These are phyloP conservation scores for Trypanosoma rangeli DNA, from an alignment of 208 protist species.

Conservation along the genomic window DNA sequence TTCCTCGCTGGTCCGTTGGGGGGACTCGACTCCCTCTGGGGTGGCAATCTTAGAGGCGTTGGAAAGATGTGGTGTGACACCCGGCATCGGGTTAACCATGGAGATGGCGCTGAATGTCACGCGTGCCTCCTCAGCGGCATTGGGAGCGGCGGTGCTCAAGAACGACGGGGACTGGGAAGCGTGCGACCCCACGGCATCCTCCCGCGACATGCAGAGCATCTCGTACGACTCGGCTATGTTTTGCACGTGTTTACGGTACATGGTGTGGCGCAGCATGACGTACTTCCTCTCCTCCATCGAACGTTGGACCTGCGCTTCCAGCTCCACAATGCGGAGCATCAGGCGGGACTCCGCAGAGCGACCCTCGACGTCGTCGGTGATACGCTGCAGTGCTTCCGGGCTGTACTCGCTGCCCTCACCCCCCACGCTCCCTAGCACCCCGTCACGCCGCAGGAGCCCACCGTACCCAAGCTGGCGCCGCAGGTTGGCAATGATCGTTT, in stretches of 20 bases:
- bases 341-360: slow-evolving; percentile 68
- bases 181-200: slow-evolving; percentile 64
- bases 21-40: background rate
- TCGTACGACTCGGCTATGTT: slow-evolving; percentile 39
- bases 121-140: background rate
- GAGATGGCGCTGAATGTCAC: background rate
- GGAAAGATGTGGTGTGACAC: background rate
- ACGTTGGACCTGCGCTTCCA: slow-evolving; percentile 47
- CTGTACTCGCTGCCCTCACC: slow-evolving; percentile 39
- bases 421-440: background rate
- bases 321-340: slow-evolving; percentile 64
- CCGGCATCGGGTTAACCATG: no score
- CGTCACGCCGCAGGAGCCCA: slow-evolving; percentile 26
- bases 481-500: slow-evolving; percentile 68
- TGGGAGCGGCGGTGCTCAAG: no score
- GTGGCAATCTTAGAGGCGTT: background rate
- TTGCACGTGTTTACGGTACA: slow-evolving; percentile 74
- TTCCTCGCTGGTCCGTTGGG: background rate
- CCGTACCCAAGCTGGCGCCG: slow-evolving; percentile 64
- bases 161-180: slow-evolving; percentile 27
- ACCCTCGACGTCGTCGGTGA: slow-evolving; percentile 72
- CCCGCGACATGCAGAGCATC: slow-evolving; percentile 40
- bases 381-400: slow-evolving; percentile 54
- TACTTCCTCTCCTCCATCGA: slow-evolving; percentile 60
- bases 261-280: slow-evolving; percentile 71